Evolutionary conservation across 2,329 filamentous ascomycete genomes (phyloP).

Genomic region (Aspergillus quadrilineatus): DNA sequence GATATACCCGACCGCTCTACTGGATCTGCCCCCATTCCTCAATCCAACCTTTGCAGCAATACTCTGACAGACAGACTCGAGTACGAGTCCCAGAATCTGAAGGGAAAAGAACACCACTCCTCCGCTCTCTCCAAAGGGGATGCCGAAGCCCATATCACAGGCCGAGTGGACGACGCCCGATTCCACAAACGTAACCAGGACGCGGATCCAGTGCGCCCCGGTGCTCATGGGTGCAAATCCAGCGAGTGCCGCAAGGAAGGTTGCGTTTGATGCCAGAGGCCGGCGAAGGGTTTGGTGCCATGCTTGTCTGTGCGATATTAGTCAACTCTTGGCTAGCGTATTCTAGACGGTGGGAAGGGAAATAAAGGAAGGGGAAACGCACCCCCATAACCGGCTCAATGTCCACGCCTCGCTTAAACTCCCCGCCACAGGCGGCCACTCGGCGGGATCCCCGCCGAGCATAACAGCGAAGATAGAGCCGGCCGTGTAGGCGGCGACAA

Average conservation of each 20-base stretch:
- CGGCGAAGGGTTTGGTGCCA: slow-evolving; percentile 25
- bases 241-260: slow-evolving; percentile 15
- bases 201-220: slow-evolving; percentile 8
- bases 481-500: slow-evolving; percentile 16
- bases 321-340: background rate
- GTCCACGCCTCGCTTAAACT: slow-evolving; percentile 14
- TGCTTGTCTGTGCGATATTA: slow-evolving; percentile 6
- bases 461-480: slow-evolving; percentile 9
- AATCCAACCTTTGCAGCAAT: background rate
- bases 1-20: slow-evolving; percentile 14
- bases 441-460: slow-evolving; percentile 9
- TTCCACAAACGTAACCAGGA: slow-evolving; percentile 17
- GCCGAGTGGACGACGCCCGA: slow-evolving; percentile 20
- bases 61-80: slow-evolving; percentile 4
- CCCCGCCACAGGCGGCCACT: slow-evolving; percentile 21
- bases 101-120: slow-evolving; percentile 21
- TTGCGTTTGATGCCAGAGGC: slow-evolving; percentile 14
- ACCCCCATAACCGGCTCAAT: slow-evolving; percentile 22
- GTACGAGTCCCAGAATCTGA: slow-evolving; percentile 15
- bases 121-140: slow-evolving; percentile 12
- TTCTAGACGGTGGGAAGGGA: background rate
- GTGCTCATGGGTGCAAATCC: background rate
- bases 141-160: slow-evolving; percentile 22
- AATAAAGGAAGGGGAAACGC: background rate
- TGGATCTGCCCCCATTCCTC: background rate